phyloP scores from a whole-genome alignment of 2,329 filamentous ascomycete species.

The Aspergillus ochraceoroseus region DNA sequence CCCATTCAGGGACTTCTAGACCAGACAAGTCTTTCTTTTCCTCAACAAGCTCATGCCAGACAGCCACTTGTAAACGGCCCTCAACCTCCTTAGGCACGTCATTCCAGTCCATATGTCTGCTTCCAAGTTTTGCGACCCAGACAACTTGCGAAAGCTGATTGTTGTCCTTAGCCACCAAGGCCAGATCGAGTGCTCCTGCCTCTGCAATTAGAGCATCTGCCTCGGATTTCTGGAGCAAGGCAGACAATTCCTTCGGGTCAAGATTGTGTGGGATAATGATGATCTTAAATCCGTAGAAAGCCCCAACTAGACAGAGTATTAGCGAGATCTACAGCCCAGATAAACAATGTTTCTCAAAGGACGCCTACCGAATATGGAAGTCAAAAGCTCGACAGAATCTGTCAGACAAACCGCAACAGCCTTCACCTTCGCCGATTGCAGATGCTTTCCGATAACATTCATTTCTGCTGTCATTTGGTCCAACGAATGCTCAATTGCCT shows the following conservation, averaged over 20 bases:
- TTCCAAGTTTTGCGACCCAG: slow-evolving; percentile 90
- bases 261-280: slow-evolving; percentile 81
- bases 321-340: slow-evolving; percentile 6
- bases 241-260: slow-evolving; percentile 61
- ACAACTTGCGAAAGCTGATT: slow-evolving; percentile 70
- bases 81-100: slow-evolving; percentile 74
- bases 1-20: slow-evolving; percentile 60
- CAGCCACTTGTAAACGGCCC: slow-evolving; percentile 71
- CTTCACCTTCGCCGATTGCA: slow-evolving; percentile 62
- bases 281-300: slow-evolving; percentile 83
- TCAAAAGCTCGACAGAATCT: slow-evolving; percentile 85
- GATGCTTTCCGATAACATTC: slow-evolving; percentile 75
- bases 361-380: slow-evolving; percentile 64
- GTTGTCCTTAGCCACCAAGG: slow-evolving; percentile 64
- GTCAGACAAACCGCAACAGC: slow-evolving; percentile 85
- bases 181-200: slow-evolving; percentile 80
- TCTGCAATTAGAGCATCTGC: slow-evolving; percentile 79
- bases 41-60: slow-evolving; percentile 85
- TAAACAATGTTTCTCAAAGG: not conserved
- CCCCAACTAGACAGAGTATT: slow-evolving; percentile 56
- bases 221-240: slow-evolving; percentile 66
- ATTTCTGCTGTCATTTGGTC: slow-evolving; percentile 78
- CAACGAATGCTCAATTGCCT: slow-evolving; percentile 66
- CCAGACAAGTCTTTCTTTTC: slow-evolving; percentile 59
- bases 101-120: slow-evolving; percentile 91